These are phyloP conservation scores for Plectranthus barbatus DNA, from an alignment of 257 asterid genomes.

Conservation along the genomic window DNA sequence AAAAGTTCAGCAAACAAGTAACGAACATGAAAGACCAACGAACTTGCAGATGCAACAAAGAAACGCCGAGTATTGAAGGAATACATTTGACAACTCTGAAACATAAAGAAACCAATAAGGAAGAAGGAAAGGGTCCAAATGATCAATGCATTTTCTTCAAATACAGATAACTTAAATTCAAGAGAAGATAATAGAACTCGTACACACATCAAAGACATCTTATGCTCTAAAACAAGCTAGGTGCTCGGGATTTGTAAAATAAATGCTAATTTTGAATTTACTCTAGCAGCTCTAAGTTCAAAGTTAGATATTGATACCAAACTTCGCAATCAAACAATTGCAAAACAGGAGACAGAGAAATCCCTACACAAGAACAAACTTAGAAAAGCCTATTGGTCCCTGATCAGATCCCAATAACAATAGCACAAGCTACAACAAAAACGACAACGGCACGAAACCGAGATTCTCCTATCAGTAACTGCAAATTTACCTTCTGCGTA, in stretches of 20 bases:
- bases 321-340: too few relatives aligned
- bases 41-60: too few relatives aligned
- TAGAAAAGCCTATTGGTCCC: neutral
- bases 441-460: neutral
- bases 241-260: neutral
- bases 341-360: neutral
- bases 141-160: neutral
- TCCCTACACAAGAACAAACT: neutral
- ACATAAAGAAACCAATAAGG: too few relatives aligned
- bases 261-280: too few relatives aligned
- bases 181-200: neutral
- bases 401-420: neutral
- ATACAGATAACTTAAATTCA: neutral
- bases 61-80: too few relatives aligned
- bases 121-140: neutral
- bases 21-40: too few relatives aligned
- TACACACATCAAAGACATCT: neutral
- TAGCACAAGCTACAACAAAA: neutral
- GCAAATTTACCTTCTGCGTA: slow-evolving; percentile 37
- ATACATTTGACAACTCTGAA: too few relatives aligned
- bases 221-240: neutral
- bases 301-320: too few relatives aligned
- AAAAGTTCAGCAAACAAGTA: too few relatives aligned
- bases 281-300: too few relatives aligned
- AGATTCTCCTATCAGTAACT: neutral